A percentile compares a stretch with the other conserved stretches of the same genome.
These are phyloP conservation scores for Phoma sp. DNA, from an alignment of 2,329 filamentous ascomycete species.

Conservation along the genomic window DNA sequence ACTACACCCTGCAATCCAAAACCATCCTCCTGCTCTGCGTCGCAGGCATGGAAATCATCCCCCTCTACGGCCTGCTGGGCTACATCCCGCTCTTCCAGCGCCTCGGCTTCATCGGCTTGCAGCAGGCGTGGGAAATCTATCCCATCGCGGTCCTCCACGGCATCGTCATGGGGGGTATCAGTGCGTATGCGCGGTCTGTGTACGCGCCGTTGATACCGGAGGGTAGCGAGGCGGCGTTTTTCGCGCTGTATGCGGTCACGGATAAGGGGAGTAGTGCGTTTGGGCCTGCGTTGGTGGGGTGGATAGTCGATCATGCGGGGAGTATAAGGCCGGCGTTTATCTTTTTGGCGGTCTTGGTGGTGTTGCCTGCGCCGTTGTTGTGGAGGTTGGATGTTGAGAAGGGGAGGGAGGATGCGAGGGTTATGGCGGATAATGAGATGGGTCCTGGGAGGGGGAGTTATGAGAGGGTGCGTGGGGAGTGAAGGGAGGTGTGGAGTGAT, in stretches of 20 bases:
- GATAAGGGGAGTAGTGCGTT: conserved; percentile 94
- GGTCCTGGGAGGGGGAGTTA: conserved; percentile 24
- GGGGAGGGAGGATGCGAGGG: conserved; percentile 47
- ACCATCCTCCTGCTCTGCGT: conserved; percentile 88
- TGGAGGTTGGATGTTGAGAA: conserved; percentile 78
- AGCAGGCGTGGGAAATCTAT: conserved; percentile 93
- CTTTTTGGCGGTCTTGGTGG: conserved; percentile 81
- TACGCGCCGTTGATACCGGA: conserved; percentile 91
- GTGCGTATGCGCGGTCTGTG: conserved; percentile 86
- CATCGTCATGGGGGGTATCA: conserved; percentile 85
- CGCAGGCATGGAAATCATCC: conserved; percentile 84
- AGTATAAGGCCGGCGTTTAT: conserved; percentile 71
- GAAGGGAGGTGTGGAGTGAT: too few species aligned
- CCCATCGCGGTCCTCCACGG: conserved; percentile 86
- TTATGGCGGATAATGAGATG: conserved; percentile 29
- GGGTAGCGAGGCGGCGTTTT: conserved; percentile 91
- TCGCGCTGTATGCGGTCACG: conserved; percentile 91
- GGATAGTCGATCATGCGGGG: conserved; percentile 74
- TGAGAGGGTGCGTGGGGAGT: conserved; percentile 28
- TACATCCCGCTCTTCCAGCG: conserved; percentile 78
- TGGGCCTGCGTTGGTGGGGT: conserved; percentile 87
- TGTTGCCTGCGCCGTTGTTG: conserved; percentile 79
- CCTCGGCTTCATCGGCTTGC: conserved; percentile 79
- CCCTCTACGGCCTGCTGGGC: conserved; percentile 83
- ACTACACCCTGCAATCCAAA: conserved; percentile 72